phyloP scores from a whole-genome alignment of 129 eudicot genomes.

The Lactuca saligna region DNA sequence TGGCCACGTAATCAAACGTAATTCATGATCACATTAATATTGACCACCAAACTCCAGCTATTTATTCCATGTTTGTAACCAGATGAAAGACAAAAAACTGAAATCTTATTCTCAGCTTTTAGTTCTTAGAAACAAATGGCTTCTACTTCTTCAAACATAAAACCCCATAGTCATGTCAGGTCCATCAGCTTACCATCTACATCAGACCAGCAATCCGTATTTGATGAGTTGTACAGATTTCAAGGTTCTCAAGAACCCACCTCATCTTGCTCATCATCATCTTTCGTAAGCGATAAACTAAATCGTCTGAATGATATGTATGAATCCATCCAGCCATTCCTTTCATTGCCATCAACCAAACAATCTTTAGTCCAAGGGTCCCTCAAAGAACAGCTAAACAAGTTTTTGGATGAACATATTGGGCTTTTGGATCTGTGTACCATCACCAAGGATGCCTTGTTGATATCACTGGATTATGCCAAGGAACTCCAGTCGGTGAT shows the following conservation, averaged over 20 bases:
- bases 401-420: slow-evolving; percentile 17
- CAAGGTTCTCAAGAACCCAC: slow-evolving; percentile 12
- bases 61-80: slow-evolving; percentile 5
- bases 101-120: not conserved
- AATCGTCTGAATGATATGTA: not conserved
- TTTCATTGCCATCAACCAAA: slow-evolving; percentile 8
- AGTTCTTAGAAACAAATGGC: slow-evolving; percentile 2
- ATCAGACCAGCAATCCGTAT: slow-evolving; percentile 4
- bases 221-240: not conserved
- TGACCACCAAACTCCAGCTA: not conserved
- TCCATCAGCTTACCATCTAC: slow-evolving; percentile 24
- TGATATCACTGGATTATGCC: not conserved
- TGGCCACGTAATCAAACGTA: not conserved
- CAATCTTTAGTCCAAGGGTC: slow-evolving; percentile 2
- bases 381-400: slow-evolving; percentile 6
- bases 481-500: slow-evolving; percentile 21
- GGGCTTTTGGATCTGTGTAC: slow-evolving; percentile 22
- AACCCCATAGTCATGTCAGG: slow-evolving; percentile 12
- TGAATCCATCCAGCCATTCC: slow-evolving; percentile 9
- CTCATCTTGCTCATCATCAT: slow-evolving; percentile 13
- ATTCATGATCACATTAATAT: not conserved
- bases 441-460: slow-evolving; percentile 21
- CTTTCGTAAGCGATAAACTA: slow-evolving; percentile 1
- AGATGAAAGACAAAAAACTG: not conserved
- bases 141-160: slow-evolving; percentile 1